These are phyloP conservation scores for Hypoxylon sp. DNA, from an alignment of 2,329 filamentous ascomycete genomes.

Conservation along the genomic window DNA sequence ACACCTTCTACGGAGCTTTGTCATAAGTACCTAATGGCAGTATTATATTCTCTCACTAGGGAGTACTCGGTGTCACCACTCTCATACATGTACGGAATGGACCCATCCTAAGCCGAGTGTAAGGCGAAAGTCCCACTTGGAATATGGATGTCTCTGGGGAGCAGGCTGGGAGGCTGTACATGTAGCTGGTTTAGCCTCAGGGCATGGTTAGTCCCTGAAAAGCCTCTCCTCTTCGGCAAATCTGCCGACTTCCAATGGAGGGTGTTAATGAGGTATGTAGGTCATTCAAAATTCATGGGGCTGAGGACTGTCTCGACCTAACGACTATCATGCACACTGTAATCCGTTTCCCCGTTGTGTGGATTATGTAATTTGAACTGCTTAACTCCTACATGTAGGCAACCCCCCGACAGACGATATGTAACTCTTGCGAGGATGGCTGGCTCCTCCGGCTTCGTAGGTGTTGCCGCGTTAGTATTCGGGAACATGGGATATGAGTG, in stretches of 20 bases:
- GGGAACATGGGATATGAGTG: constrained; percentile 6
- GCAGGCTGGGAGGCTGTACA: constrained; percentile 1
- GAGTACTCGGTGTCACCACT: constrained; percentile 33
- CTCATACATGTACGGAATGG: constrained; percentile 19
- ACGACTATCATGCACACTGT: background rate
- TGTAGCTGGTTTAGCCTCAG: constrained; percentile 29
- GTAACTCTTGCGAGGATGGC: constrained; percentile 3
- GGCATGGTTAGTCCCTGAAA: constrained; percentile 30
- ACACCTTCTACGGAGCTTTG: background rate
- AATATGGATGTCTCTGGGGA: constrained; percentile 26
- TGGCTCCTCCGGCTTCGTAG: constrained; percentile 1
- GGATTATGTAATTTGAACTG: constrained; percentile 9
- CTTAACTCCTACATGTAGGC: constrained; percentile 8
- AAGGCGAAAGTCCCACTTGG: constrained; percentile 36
- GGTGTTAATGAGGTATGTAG: background rate
- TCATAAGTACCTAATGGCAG: constrained; percentile 8
- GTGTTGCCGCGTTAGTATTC: constrained; percentile 14
- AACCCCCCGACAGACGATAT: constrained; percentile 12
- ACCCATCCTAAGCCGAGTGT: constrained; percentile 31
- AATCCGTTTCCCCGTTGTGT: background rate
- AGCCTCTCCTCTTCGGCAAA: constrained; percentile 18
- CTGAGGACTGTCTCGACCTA: constrained; percentile 13
- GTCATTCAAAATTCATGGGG: constrained; percentile 1
- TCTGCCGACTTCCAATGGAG: constrained; percentile 16
- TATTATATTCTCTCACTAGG: constrained; percentile 6